These are phyloP conservation scores for Cyclaneusma minus DNA, from an alignment of 2,329 filamentous ascomycete species.

Conservation along the genomic window DNA sequence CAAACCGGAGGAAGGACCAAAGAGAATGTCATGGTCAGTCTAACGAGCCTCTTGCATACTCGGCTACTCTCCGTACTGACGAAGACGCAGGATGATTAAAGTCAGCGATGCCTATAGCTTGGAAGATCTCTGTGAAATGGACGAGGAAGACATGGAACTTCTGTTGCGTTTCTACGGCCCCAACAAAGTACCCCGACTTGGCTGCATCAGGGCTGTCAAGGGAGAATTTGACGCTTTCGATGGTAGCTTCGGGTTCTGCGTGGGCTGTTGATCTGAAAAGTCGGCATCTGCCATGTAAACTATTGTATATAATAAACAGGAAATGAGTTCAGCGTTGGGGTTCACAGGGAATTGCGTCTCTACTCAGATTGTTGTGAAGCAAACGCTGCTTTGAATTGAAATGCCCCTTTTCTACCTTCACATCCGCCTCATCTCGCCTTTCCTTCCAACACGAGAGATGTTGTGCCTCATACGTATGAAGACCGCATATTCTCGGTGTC, in stretches of 20 bases:
- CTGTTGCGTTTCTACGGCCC: conserved; percentile 60
- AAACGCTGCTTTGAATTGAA: too few species aligned
- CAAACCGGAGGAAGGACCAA: conserved; percentile 55
- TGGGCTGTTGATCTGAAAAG: conserved; percentile 17
- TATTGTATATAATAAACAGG: too few species aligned
- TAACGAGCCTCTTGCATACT: conserved; percentile 1
- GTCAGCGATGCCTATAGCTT: conserved; percentile 80
- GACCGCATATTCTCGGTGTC: too few species aligned
- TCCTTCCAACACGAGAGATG: too few species aligned
- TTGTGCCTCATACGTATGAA: too few species aligned
- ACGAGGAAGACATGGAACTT: conserved; percentile 68
- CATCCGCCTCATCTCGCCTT: too few species aligned
- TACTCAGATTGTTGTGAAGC: too few species aligned
- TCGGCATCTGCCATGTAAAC: too few species aligned
- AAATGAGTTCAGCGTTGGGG: too few species aligned
- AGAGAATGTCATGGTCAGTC: conserved; percentile 78
- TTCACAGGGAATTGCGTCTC: too few species aligned
- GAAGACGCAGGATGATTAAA: conserved; percentile 60
- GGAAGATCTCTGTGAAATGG: conserved; percentile 71
- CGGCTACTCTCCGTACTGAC: conserved; percentile 17
- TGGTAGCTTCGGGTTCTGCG: conserved; percentile 18
- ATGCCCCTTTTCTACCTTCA: too few species aligned
- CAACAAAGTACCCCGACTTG: conserved; percentile 38
- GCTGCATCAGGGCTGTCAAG: conserved; percentile 38
- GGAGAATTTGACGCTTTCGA: conserved; percentile 15